Evolutionary conservation across 75 land plant species (phyloP).

Genomic region (Pinus albicaulis): DNA sequence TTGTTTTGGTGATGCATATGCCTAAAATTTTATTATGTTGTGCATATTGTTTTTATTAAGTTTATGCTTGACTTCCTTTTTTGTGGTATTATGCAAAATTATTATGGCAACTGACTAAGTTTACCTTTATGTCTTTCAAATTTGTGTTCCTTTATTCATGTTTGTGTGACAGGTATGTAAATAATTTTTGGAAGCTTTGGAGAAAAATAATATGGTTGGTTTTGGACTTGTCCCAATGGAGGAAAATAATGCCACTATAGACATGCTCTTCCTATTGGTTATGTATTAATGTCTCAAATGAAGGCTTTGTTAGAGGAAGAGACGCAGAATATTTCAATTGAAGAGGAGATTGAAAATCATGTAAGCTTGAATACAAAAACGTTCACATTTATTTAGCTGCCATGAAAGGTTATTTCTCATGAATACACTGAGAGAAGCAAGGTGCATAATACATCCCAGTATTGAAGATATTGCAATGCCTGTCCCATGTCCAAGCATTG

Average conservation of each 20-base stretch:
- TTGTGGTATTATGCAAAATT: background rate
- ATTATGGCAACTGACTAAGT: background rate
- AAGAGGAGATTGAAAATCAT: conserved; percentile 97
- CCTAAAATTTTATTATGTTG: background rate
- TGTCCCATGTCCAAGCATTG: too few relatives aligned
- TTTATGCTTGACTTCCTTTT: background rate
- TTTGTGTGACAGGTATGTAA: conserved; percentile 82
- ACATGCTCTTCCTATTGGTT: conserved; percentile 98
- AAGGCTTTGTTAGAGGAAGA: conserved; percentile 96
- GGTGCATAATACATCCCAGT: too few relatives aligned
- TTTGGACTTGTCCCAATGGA: conserved; percentile 99
- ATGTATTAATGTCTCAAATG: conserved; percentile 97
- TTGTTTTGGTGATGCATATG: background rate
- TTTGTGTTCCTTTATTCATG: conserved; percentile 7
- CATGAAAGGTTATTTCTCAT: too few relatives aligned
- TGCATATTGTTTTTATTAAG: background rate
- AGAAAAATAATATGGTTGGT: conserved; percentile 99
- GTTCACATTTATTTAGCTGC: too few relatives aligned
- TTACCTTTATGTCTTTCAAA: background rate
- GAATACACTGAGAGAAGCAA: too few relatives aligned
- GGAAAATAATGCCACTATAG: conserved; percentile 96
- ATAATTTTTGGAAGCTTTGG: conserved; percentile 95
- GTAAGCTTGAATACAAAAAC: conserved; percentile 19
- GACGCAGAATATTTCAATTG: conserved; percentile 72
- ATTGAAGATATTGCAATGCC: too few relatives aligned